A percentile compares a stretch with the other conserved stretches of the same genome.
Conservation (phyloP, 352 stramenopile species). For the Phytopythium aichiense region DNA sequence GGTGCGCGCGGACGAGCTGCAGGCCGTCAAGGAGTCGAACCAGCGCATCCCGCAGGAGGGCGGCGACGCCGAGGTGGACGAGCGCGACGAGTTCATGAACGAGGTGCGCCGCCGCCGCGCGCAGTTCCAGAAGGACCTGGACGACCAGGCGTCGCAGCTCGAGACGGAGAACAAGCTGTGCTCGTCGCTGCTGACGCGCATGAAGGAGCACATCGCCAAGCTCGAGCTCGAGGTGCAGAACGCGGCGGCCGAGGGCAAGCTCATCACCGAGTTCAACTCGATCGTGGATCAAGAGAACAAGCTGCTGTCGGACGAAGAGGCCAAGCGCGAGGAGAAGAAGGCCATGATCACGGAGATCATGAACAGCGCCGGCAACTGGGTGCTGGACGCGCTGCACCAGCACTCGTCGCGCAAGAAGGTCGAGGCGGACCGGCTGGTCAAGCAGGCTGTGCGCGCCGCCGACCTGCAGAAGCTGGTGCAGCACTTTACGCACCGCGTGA, state of each 20-base stretch:
- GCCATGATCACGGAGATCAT: conserved; percentile 78
- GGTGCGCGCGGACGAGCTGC: conserved; percentile 68
- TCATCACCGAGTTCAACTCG: conserved; percentile 73
- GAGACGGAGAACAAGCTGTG: conserved; percentile 77
- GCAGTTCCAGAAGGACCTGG: conserved; percentile 83
- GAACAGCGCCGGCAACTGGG: conserved; percentile 87
- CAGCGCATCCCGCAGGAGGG: conserved; percentile 78
- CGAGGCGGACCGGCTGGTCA: conserved; percentile 80
- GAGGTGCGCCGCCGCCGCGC: conserved; percentile 69
- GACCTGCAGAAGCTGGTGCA: conserved; percentile 86
- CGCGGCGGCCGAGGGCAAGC: conserved; percentile 56
- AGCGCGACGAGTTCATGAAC: conserved; percentile 89
- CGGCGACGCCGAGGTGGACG: conserved; percentile 63
- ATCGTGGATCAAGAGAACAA: conserved; percentile 75
- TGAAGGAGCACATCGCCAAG: conserved; percentile 81
- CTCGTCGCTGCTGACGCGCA: conserved; percentile 71
- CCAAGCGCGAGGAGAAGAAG: conserved; percentile 89
- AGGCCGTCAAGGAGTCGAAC: conserved; percentile 80
- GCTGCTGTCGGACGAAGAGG: conserved; percentile 70
- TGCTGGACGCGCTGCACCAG: conserved; percentile 75
- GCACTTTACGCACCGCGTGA: conserved; percentile 88
- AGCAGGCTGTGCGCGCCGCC: conserved; percentile 75
- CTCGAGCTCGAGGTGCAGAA: conserved; percentile 77
- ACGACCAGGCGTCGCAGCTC: conserved; percentile 71
- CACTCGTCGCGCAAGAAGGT: conserved; percentile 88